Evolutionary conservation across 768 basidiomycete species (phyloP).

Genomic region (Tephrocybe sp.): DNA sequence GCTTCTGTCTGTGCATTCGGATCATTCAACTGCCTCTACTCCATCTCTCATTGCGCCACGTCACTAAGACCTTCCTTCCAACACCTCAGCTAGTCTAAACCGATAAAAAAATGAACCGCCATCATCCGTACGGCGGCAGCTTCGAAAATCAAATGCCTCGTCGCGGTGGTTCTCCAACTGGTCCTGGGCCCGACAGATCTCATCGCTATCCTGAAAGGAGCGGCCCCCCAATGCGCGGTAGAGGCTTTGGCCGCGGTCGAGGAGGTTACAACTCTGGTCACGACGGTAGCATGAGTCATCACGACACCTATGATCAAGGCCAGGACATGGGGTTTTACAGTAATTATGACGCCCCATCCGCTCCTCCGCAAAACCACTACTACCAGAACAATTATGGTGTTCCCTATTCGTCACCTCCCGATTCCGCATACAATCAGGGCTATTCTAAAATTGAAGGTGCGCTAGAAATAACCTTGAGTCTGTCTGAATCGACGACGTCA

Average conservation of each 20-base stretch:
- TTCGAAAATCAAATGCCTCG: slow-evolving; percentile 53
- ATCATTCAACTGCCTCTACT: slow-evolving; percentile 10
- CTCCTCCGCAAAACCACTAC: slow-evolving; percentile 53
- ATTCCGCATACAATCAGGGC: slow-evolving; percentile 56
- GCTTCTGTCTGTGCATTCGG: slow-evolving; percentile 21
- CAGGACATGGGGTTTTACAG: slow-evolving; percentile 66
- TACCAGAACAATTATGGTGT: slow-evolving; percentile 68
- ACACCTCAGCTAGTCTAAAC: slow-evolving; percentile 20
- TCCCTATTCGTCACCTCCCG: slow-evolving; percentile 46
- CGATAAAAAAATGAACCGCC: slow-evolving; percentile 69
- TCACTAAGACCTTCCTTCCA: slow-evolving; percentile 26
- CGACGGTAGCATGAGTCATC: slow-evolving; percentile 50
- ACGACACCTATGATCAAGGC: slow-evolving; percentile 64
- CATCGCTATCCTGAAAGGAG: slow-evolving; percentile 61
- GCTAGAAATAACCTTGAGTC: slow-evolving; percentile 64
- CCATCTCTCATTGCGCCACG: slow-evolving; percentile 23
- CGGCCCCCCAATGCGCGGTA: slow-evolving; percentile 44
- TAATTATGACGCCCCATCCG: slow-evolving; percentile 55
- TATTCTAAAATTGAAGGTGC: slow-evolving; percentile 80
- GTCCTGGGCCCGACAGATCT: slow-evolving; percentile 73
- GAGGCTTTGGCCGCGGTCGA: slow-evolving; percentile 51
- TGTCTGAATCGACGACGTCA: slow-evolving; percentile 46
- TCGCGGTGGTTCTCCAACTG: slow-evolving; percentile 64
- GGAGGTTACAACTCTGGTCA: slow-evolving; percentile 51
- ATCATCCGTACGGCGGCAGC: slow-evolving; percentile 78